A percentile compares a stretch with the other conserved stretches of the same genome.
These are phyloP conservation scores for Sugiyamaella chiloensis DNA, from an alignment of 805 yeast species.

Conservation along the genomic window DNA sequence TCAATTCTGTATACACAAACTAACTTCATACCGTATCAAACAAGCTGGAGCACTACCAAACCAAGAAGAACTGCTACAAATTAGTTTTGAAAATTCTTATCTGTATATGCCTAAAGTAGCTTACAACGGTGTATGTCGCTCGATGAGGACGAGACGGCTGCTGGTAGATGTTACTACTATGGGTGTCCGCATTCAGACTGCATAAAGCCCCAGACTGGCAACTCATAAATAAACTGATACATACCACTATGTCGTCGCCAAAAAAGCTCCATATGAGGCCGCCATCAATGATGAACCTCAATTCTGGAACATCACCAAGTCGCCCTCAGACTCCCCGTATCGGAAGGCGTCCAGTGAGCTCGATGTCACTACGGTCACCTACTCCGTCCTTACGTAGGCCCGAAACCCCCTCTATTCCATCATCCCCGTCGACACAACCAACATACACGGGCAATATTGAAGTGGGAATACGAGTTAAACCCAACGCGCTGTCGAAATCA, in stretches of 20 bases:
- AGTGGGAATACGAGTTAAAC: slow-evolving; percentile 77
- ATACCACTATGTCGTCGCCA: slow-evolving; percentile 6
- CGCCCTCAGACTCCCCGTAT: slow-evolving; percentile 28
- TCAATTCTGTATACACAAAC: too few relatives aligned
- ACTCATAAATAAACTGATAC: background rate
- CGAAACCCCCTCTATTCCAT: slow-evolving; percentile 23
- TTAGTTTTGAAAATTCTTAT: too few relatives aligned
- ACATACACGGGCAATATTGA: slow-evolving; percentile 65
- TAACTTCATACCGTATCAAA: too few relatives aligned
- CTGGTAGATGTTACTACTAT: background rate
- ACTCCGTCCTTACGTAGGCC: slow-evolving; percentile 25
- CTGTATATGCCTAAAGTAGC: too few relatives aligned
- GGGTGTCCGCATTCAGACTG: background rate
- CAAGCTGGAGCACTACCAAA: too few relatives aligned
- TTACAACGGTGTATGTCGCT: too few relatives aligned
- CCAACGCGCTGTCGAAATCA: slow-evolving; percentile 32
- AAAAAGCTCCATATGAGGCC: slow-evolving; percentile 9
- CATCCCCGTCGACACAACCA: slow-evolving; percentile 8
- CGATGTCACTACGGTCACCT: slow-evolving; percentile 27
- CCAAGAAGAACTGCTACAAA: too few relatives aligned
- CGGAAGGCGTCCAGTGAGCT: slow-evolving; percentile 27
- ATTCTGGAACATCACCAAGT: slow-evolving; percentile 1
- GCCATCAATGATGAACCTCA: slow-evolving; percentile 10
- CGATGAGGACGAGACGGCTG: too few relatives aligned
- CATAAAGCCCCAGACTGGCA: slow-evolving; percentile 4